These are phyloP conservation scores for Flaveria ramosissima DNA, from an alignment of 129 eudicot species.

Conservation along the genomic window DNA sequence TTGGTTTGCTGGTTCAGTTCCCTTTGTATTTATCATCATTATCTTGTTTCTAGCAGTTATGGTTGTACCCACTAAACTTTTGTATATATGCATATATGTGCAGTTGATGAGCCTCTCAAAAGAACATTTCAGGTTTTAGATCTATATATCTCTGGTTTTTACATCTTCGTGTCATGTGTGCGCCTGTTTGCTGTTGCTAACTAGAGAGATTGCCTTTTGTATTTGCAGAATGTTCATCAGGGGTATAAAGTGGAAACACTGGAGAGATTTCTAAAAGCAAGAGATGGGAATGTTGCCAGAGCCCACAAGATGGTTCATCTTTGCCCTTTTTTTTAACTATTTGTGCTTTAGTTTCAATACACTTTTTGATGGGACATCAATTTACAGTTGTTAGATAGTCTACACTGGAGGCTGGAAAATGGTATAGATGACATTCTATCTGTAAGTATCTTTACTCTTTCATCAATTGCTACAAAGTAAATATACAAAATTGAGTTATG, in stretches of 20 bases:
- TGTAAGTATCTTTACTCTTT: conserved; percentile 40
- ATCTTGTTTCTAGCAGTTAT: background rate
- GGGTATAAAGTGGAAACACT: conserved; percentile 56
- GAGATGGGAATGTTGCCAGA: conserved; percentile 39
- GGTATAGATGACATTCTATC: conserved; percentile 67
- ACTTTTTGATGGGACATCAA: conserved; percentile 21
- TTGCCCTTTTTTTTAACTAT: background rate
- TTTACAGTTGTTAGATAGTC: conserved; percentile 66
- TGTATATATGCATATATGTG: conserved; percentile 10
- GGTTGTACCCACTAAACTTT: background rate
- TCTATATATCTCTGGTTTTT: background rate
- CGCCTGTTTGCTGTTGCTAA: background rate
- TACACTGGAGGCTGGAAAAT: conserved; percentile 69
- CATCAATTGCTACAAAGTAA: background rate
- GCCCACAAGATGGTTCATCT: conserved; percentile 64
- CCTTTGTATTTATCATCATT: background rate
- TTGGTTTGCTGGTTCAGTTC: background rate
- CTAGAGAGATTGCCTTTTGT: background rate
- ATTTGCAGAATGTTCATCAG: conserved; percentile 53
- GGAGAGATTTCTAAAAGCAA: conserved; percentile 51
- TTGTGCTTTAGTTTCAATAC: background rate
- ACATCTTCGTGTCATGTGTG: background rate
- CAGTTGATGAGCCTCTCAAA: conserved; percentile 74
- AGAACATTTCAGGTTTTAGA: conserved; percentile 63
- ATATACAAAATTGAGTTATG: background rate